These are phyloP conservation scores for Odontarrhena argentea DNA, from an alignment of 345 rosid genomes.

Conservation along the genomic window DNA sequence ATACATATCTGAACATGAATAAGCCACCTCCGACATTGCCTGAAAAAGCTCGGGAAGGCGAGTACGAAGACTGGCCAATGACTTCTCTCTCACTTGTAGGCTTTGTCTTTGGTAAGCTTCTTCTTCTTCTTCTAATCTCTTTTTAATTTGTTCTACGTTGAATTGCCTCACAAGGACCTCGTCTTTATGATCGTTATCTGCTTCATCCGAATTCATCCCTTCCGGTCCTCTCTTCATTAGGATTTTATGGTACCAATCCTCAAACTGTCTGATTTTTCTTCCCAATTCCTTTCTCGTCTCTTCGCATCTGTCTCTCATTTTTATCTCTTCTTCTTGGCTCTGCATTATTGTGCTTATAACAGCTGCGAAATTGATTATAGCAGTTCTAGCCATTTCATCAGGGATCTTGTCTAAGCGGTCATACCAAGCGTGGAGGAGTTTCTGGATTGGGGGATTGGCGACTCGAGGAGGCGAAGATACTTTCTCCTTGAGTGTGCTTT, in stretches of 20 bases:
- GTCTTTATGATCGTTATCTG: conserved; percentile 42
- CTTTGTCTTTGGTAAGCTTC: conserved; percentile 57
- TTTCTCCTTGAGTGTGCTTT: conserved; percentile 83
- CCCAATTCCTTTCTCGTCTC: conserved; percentile 57
- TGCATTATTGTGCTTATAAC: conserved; percentile 60
- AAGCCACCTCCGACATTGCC: conserved; percentile 56
- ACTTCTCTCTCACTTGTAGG: conserved; percentile 82
- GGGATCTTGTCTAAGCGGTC: conserved; percentile 61
- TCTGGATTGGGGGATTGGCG: conserved; percentile 63
- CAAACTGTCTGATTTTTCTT: conserved; percentile 56
- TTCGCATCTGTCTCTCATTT: conserved; percentile 59
- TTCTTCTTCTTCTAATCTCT: conserved; percentile 69
- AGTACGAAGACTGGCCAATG: conserved; percentile 63
- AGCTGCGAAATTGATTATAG: conserved; percentile 62
- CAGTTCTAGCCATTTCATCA: conserved; percentile 71
- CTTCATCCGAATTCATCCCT: conserved; percentile 50
- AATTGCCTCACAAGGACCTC: conserved; percentile 57
- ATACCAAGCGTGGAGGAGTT: conserved; percentile 67
- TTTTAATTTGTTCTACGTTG: conserved; percentile 49
- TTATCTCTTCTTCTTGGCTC: conserved; percentile 70
- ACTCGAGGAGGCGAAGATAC: conserved; percentile 86
- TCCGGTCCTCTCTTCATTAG: conserved; percentile 53
- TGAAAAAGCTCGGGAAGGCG: conserved; percentile 76
- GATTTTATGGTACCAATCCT: conserved; percentile 68
- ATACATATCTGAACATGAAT: conserved; percentile 53